A percentile compares a stretch with the other conserved stretches of the same genome.
These are phyloP conservation scores for Pontederia crassipes DNA, from an alignment of 176 grass and related monocot species.

Conservation along the genomic window DNA sequence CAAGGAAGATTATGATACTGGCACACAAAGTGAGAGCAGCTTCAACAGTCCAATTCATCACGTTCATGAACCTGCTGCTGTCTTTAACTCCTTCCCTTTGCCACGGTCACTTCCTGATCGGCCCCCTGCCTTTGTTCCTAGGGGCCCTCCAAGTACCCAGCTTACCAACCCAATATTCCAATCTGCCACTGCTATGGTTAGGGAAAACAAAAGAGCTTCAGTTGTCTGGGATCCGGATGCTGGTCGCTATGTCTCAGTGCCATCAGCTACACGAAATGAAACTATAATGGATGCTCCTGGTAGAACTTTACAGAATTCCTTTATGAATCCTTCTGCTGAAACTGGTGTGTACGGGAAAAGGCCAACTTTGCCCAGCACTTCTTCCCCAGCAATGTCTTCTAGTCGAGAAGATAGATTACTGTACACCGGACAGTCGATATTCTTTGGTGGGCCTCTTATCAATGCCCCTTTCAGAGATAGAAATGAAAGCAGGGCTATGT, in stretches of 20 bases:
- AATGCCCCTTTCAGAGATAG: constrained; percentile 29
- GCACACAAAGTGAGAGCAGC: constrained; percentile 64
- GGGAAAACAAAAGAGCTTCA: constrained; percentile 51
- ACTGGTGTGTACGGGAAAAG: constrained; percentile 28
- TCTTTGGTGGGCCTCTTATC: constrained; percentile 86
- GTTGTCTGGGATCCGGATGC: constrained; percentile 98
- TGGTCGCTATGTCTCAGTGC: constrained; percentile 78
- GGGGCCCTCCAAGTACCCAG: constrained; percentile 34
- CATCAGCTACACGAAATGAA: constrained; percentile 31
- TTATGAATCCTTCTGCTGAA: constrained; percentile 38
- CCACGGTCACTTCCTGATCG: constrained; percentile 25
- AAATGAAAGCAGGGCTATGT: constrained; percentile 5
- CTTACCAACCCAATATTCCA: constrained; percentile 87
- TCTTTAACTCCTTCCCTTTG: constrained; percentile 23
- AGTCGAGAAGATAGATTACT: constrained; percentile 46
- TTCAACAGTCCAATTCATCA: constrained; percentile 66
- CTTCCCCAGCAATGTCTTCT: constrained; percentile 26
- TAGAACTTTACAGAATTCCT: constrained; percentile 27
- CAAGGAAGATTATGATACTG: constrained; percentile 75
- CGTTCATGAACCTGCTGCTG: constrained; percentile 38
- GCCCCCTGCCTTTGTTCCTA: constrained; percentile 14
- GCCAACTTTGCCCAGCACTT: constrained; percentile 15
- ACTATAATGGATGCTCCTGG: constrained; percentile 15
- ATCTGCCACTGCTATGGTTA: constrained; percentile 47
- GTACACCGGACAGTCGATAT: constrained; percentile 73